Evolutionary conservation across 345 rosid genomes (phyloP).

Genomic region (Eucalyptus guilfoylei): DNA sequence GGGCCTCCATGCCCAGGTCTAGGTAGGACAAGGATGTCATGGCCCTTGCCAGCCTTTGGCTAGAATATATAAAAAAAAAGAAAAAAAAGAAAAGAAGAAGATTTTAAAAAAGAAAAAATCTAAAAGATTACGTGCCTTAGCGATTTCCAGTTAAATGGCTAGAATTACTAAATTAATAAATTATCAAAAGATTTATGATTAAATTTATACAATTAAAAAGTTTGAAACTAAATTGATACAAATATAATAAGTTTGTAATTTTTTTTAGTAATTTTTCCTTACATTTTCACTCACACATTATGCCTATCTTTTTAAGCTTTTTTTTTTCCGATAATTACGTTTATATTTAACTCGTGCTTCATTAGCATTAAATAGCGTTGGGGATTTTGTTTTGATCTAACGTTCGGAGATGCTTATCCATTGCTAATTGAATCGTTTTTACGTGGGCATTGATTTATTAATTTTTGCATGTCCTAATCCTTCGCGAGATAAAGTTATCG

Average conservation of each 20-base stretch:
- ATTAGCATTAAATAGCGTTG: not conserved
- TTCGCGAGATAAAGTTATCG: not conserved
- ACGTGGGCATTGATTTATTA: not conserved
- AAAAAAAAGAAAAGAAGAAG: too few relatives aligned
- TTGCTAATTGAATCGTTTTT: not conserved
- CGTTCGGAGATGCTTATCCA: not conserved
- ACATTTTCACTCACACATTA: not conserved
- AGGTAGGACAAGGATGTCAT: not conserved
- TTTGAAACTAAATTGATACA: accelerated
- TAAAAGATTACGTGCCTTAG: not conserved
- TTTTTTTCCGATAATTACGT: not conserved
- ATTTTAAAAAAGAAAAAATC: too few relatives aligned
- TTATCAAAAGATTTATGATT: too few relatives aligned
- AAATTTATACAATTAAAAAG: too few relatives aligned
- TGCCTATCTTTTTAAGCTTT: too few relatives aligned
- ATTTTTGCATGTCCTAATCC: not conserved
- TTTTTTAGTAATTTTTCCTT: not conserved
- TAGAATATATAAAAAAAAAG: not conserved
- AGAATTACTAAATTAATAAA: too few relatives aligned
- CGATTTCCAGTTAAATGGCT: not conserved
- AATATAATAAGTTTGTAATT: too few relatives aligned
- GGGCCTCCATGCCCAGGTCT: not conserved
- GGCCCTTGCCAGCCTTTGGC: not conserved
- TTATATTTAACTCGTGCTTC: not conserved
- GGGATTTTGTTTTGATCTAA: not conserved